A percentile compares a stretch with the other conserved stretches of the same genome.
Conservation (phyloP, 2,329 filamentous ascomycete genomes). For the Botrytis sinoallii region DNA sequence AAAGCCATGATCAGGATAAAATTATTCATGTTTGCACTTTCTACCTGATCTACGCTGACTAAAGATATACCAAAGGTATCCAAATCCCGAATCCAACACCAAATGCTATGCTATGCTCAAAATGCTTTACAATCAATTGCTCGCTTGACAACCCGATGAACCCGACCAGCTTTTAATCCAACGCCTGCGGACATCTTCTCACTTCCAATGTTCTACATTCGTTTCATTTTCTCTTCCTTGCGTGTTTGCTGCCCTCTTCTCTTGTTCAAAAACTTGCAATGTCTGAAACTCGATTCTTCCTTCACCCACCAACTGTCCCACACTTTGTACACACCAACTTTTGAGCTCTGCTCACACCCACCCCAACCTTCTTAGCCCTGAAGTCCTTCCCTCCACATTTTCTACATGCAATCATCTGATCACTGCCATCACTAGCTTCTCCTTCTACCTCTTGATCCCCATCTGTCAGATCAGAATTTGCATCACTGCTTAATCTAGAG, state of each 20-base stretch:
- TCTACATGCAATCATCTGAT: conserved; percentile 47
- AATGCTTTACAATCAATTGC: background rate
- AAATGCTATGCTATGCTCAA: conserved; percentile 4
- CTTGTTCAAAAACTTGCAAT: background rate
- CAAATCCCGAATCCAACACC: conserved; percentile 1
- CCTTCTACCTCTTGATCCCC: conserved; percentile 40
- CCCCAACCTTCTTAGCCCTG: conserved; percentile 53
- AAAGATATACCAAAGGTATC: background rate
- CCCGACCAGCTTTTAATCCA: background rate
- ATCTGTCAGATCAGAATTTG: conserved; percentile 35
- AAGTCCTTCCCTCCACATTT: conserved; percentile 62
- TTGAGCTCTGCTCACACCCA: conserved; percentile 49
- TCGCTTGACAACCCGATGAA: background rate
- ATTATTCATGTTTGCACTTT: background rate
- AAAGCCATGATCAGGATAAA: background rate
- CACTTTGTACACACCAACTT: conserved; percentile 61
- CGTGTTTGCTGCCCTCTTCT: background rate
- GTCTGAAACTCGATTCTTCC: background rate
- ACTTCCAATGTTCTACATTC: background rate
- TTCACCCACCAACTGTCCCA: conserved; percentile 37
- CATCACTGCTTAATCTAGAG: conserved; percentile 58
- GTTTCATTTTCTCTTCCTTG: background rate
- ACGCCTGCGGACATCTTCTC: background rate
- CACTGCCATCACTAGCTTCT: conserved; percentile 46
- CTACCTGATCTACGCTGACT: background rate